Evolutionary conservation across 352 stramenopile genomes (phyloP).

Genomic region (Phytophthora pini): DNA sequence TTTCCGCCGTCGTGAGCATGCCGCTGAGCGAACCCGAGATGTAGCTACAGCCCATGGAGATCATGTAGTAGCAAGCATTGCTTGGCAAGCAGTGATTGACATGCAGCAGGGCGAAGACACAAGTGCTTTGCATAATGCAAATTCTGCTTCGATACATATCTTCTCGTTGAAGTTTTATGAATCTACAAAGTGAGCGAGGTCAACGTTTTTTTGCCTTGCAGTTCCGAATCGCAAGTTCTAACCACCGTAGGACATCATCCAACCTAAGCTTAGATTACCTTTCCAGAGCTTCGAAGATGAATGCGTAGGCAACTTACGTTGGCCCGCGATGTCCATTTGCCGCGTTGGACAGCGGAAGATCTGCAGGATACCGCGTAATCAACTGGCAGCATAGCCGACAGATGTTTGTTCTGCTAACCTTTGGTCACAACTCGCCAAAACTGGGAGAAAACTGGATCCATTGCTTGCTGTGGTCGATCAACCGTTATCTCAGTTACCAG

Average conservation of each 20-base stretch:
- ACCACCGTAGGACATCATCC: constrained; percentile 3
- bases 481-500: too few species aligned
- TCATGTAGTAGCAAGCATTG: not conserved
- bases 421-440: not conserved
- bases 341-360: constrained; percentile 21
- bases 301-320: too few species aligned
- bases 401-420: constrained; percentile 15
- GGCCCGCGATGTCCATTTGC: not conserved
- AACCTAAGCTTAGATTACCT: too few species aligned
- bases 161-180: constrained; percentile 1
- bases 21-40: constrained; percentile 76
- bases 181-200: not conserved
- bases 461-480: not conserved
- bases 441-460: not conserved
- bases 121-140: not conserved
- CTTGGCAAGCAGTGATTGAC: too few species aligned
- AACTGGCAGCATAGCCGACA: not conserved
- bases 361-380: constrained; percentile 18
- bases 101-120: not conserved
- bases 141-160: too few species aligned
- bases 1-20: constrained; percentile 86
- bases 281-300: too few species aligned
- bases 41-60: constrained; percentile 15
- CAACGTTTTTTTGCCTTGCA: not conserved
- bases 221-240: not conserved